Evolutionary conservation across 2,329 filamentous ascomycete species (phyloP), one percentile per base, ranked within the genome.

Genomic region (Zopfia rhizophila): DNA sequence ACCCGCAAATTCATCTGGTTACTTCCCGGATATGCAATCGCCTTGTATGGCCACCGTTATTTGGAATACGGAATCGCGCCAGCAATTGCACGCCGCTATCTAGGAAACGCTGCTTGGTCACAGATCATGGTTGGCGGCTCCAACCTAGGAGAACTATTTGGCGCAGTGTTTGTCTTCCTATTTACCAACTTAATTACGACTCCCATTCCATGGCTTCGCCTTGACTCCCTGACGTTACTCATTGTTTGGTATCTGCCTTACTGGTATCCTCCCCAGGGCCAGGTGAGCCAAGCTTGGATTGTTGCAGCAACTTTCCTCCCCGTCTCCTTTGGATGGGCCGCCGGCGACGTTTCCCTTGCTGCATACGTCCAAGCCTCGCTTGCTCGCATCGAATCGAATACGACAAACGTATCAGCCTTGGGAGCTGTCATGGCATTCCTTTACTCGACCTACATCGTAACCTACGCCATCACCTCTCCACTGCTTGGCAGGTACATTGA

Each of bases 361-460:
- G 78, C 78, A 2, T 80, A 79, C 56, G 78, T 80, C 36, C 78
- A 81, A 56, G 76, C 78, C 3, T 74, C 75, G 5, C 69, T 80
- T n/a, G 69, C 75, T 1, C 68, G 76, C 17, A 65, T 75, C 18
- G 78, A 80, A 51, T 66, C 66, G 7, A 65, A 75, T 30, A 71
- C 73, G 25, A 69, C 72, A 32, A 74, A 78, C 29, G 75, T 80
- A 2, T 78, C 77, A 2, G 73, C 78, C 0, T 65, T 80, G 2
- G 78, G 75, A 13, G 76, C 78, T 1, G 77, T 81, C 28, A 80
- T 81, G 77, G 75, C 77, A 0, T 78, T 79, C 53, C 65, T 80
- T 4, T 80, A 80, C 59, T 76, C 70, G 5, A 75, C 75, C 6
- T 80, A 80, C 53, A 78, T 81, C 27, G 69, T 78, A 27, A 69